These are phyloP conservation scores for Sclerotinia trifoliorum DNA, from an alignment of 2,329 filamentous ascomycete species.

Conservation along the genomic window DNA sequence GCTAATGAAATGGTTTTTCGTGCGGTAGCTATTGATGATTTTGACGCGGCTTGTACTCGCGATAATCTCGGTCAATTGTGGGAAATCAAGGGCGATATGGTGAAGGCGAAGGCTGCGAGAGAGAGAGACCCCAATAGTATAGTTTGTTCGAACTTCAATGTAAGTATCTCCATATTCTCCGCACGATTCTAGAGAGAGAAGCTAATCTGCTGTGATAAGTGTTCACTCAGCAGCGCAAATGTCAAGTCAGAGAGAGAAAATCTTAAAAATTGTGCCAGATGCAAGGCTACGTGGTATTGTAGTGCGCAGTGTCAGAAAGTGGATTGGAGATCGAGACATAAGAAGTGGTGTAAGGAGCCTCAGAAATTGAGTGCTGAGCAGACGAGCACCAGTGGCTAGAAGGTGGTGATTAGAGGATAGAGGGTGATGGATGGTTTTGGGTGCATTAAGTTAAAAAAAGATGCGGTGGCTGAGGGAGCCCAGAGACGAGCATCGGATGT, in stretches of 20 bases:
- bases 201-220: neutral
- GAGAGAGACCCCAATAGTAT: neutral
- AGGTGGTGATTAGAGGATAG: neutral
- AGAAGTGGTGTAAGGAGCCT: neutral
- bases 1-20: neutral
- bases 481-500: neutral
- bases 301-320: neutral
- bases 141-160: neutral
- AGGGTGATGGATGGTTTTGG: neutral
- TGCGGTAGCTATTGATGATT: neutral
- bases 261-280: constrained; percentile 1
- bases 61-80: constrained; percentile 6
- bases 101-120: neutral
- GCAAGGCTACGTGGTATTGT: constrained; percentile 7
- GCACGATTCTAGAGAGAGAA: neutral
- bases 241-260: neutral
- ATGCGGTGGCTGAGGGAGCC: too few relatives aligned
- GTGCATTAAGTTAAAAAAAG: too few relatives aligned
- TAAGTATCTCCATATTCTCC: too few relatives aligned
- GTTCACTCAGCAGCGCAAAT: neutral
- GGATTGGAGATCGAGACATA: constrained; percentile 15
- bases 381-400: neutral
- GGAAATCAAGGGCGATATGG: constrained; percentile 4
- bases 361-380: neutral
- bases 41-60: neutral